Conservation (phyloP, 805 yeast species). For the Kuraishia hungarica region DNA sequence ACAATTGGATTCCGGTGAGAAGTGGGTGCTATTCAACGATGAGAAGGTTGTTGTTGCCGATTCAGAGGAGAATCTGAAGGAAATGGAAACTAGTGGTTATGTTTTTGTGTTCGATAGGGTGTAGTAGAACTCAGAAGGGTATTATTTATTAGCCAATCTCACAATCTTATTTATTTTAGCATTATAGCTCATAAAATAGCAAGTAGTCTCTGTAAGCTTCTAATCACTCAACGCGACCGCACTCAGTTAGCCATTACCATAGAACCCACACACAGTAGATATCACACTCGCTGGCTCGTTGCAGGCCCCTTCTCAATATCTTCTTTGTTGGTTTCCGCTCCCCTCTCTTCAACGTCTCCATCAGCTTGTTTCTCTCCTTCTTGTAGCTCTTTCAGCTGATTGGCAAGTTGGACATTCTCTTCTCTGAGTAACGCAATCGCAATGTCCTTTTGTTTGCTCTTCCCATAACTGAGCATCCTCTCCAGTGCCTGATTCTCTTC, state of each 20-base stretch:
- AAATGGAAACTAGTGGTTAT: conserved; percentile 38
- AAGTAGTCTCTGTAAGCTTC: no score
- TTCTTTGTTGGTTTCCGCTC: no score
- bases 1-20: conserved; percentile 24
- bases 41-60: conserved; percentile 71
- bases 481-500: conserved; percentile 65
- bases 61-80: conserved; percentile 27
- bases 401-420: conserved; percentile 39
- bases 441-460: conserved; percentile 60
- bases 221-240: no score
- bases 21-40: conserved; percentile 82
- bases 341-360: no score
- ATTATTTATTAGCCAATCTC: no score
- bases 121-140: background rate
- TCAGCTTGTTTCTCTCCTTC: background rate
- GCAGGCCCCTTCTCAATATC: no score
- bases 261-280: no score
- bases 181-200: no score
- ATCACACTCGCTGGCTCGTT: no score
- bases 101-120: conserved; percentile 31
- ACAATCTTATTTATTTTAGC: no score
- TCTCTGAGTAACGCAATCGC: conserved; percentile 53
- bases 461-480: conserved; percentile 68
- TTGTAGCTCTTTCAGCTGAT: conserved; percentile 18
- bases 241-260: no score